Evolutionary conservation across 2,329 filamentous ascomycete species (phyloP).

Genomic region (Paraphoma sp.): DNA sequence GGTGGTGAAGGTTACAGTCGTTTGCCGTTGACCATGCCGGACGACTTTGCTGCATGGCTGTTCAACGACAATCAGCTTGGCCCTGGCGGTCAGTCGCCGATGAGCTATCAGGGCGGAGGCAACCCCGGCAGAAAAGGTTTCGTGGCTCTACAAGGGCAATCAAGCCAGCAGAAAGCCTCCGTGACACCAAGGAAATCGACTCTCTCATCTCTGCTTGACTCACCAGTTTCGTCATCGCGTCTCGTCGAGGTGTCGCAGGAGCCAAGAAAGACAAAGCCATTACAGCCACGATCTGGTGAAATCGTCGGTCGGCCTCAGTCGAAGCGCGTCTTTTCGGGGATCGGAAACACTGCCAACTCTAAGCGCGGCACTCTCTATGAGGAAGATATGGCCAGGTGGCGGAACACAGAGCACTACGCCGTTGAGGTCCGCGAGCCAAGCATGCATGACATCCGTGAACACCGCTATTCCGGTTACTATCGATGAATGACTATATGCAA

Average conservation of each 20-base stretch:
- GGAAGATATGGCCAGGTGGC: slow-evolving; percentile 44
- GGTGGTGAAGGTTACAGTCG: slow-evolving; percentile 83
- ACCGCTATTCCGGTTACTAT: slow-evolving; percentile 49
- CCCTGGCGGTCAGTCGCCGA: slow-evolving; percentile 44
- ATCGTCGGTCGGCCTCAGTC: slow-evolving; percentile 46
- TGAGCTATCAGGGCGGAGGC: slow-evolving; percentile 40
- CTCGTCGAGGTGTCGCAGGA: slow-evolving; percentile 44
- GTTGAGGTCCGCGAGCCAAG: slow-evolving; percentile 53
- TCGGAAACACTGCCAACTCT: slow-evolving; percentile 36
- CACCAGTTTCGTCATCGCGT: slow-evolving; percentile 29
- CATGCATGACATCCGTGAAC: slow-evolving; percentile 42
- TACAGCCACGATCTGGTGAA: slow-evolving; percentile 43
- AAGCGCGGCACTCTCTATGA: slow-evolving; percentile 52
- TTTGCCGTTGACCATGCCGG: slow-evolving; percentile 85
- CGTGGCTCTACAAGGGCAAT: too few relatives aligned
- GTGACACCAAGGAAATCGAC: too few relatives aligned
- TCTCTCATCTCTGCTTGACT: slow-evolving; percentile 2
- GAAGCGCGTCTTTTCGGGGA: slow-evolving; percentile 34
- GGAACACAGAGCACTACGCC: slow-evolving; percentile 46
- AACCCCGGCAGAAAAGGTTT: too few relatives aligned
- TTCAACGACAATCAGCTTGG: slow-evolving; percentile 72
- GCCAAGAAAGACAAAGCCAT: slow-evolving; percentile 30
- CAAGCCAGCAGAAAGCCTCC: too few relatives aligned
- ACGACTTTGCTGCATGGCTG: slow-evolving; percentile 85
- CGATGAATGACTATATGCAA: slow-evolving; percentile 33